Base-by-base conservation (phyloP, 768 basidiomycete species). In the Paxillus rubicundulus region DNA sequence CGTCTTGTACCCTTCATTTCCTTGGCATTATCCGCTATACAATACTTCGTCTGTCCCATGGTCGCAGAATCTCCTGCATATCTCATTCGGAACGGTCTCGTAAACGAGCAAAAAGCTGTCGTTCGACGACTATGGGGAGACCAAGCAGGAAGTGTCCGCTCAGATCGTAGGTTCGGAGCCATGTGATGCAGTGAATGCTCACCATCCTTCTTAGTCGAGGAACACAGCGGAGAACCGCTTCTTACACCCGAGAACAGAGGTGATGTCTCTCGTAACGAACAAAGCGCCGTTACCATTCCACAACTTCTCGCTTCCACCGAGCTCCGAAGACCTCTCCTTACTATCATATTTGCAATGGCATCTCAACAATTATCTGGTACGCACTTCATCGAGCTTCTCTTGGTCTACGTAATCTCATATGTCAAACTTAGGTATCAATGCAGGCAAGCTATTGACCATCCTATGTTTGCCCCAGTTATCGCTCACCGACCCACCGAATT, bases 341-440 rank as follows among this genome's bases (percentile, higher is more conserved):
- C 85, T 38, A 77, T 90, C 6, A 80, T 80, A 54, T 79, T 84
- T 54, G 82, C 80, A 2, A 92, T 90, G 89, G 54, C 84, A 17
- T 80, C 82, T 24, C 90, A 92, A 58, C 91, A 93, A 66, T 45
- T 91, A 28, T 92, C 89, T 47, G 89, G 89, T 83, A 64, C 8
- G 62, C 12, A 30, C 28, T 17, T 34, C 1, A 45, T 61, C 54
- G 20, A n/a, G 7, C 27, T 44, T 52, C 28, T 40, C 37, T 36
- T 2, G 9, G 42, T 7, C 14, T 16, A 36, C 39, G 18, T 18
- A 20, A 30, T 53, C 50, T 64, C 3, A 59, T 45, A 12, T 28
- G 49, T 50, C 46, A 32, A 41, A 6, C 9, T 45, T 49, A 87
- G 89, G 89, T 16, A 85, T 91, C 62, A 92, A 90, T 66, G 88